Percentiles rank a stretch among this genome's conserved stretches.
phyloP scores from a whole-genome alignment of 441 rosid species.

The Populus hybrid region DNA sequence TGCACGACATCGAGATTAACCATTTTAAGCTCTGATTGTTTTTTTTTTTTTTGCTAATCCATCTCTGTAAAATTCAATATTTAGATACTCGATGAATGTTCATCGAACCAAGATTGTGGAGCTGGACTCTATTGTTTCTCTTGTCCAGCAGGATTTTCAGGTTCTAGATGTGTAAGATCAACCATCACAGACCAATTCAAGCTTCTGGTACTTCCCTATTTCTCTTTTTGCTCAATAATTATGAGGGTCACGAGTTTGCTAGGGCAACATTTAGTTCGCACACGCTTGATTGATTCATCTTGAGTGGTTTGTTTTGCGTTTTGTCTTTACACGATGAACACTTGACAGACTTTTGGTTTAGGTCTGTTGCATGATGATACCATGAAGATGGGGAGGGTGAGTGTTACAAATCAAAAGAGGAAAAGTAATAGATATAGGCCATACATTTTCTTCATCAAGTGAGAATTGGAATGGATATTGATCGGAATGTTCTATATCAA shows the following conservation, averaged over 20 bases:
- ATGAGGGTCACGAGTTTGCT: constrained; percentile 2
- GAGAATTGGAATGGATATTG: no score
- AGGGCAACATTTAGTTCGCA: not conserved
- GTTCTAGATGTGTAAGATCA: constrained; percentile 62
- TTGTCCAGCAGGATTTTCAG: constrained; percentile 44
- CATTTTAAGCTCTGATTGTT: not conserved
- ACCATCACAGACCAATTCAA: constrained; percentile 55
- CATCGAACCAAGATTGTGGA: constrained; percentile 55
- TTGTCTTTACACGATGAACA: no score
- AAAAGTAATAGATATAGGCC: no score
- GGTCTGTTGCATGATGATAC: not conserved
- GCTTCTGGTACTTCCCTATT: constrained; percentile 41
- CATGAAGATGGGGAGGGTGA: not conserved
- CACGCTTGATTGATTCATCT: not conserved
- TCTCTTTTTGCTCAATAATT: not conserved
- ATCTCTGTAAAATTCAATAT: not conserved
- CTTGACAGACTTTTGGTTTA: no score
- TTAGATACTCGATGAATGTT: constrained; percentile 52
- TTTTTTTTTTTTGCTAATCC: not conserved
- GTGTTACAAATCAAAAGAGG: not conserved
- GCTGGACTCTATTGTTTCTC: constrained; percentile 60
- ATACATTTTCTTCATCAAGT: no score
- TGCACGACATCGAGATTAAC: not conserved
- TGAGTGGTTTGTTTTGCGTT: no score
- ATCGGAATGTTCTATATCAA: no score